These are phyloP conservation scores for Dactylorhiza incarnata DNA, from an alignment of 106 monocot genomes.

Conservation along the genomic window DNA sequence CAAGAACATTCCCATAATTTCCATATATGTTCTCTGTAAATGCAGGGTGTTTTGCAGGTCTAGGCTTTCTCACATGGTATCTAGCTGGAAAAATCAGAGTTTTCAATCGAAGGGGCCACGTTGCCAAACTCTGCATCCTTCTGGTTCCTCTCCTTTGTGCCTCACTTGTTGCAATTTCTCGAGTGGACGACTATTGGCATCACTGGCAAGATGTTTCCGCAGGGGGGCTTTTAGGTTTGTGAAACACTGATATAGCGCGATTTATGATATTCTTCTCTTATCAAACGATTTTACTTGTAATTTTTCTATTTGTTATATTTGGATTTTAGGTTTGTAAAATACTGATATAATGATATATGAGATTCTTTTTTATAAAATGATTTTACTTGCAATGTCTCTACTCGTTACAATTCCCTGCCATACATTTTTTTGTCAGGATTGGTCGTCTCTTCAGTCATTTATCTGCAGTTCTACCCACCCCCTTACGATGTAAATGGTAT, in stretches of 20 bases:
- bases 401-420: too few relatives aligned
- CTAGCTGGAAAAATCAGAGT: conserved; percentile 53
- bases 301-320: neutral
- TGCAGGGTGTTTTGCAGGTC: conserved; percentile 20
- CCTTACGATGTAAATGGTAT: conserved; percentile 43
- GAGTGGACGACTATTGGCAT: conserved; percentile 81
- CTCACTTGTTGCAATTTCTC: conserved; percentile 49
- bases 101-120: conserved; percentile 55
- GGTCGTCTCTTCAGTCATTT: conserved; percentile 40
- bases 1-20: too few relatives aligned
- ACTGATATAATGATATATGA: too few relatives aligned
- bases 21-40: neutral
- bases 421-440: conserved; percentile 23
- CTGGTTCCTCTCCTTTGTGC: conserved; percentile 55
- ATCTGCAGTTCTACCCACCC: conserved; percentile 59
- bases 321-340: neutral
- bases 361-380: too few relatives aligned
- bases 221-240: conserved; percentile 47
- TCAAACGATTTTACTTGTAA: neutral
- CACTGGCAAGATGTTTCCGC: conserved; percentile 76
- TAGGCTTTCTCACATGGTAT: conserved; percentile 31
- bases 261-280: neutral
- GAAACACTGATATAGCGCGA: neutral
- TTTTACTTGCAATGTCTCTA: too few relatives aligned
- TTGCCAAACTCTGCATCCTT: conserved; percentile 58